Conservation (phyloP, 2,329 filamentous ascomycete species). For the Exophiala lecanii-corni region DNA sequence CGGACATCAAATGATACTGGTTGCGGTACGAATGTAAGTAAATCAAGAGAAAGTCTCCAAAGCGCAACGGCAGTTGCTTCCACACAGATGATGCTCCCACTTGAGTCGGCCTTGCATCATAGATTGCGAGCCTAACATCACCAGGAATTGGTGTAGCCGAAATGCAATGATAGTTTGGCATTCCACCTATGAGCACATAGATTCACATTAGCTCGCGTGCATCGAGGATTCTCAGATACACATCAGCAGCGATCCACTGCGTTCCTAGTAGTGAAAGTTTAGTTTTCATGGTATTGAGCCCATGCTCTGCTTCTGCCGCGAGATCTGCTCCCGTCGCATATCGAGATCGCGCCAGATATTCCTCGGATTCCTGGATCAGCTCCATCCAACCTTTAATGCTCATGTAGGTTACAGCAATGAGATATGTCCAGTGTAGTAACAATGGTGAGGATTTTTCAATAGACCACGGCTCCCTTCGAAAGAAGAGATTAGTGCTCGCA, state of each 20-base stretch:
- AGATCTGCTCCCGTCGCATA: neutral
- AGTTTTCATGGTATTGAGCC: conserved; percentile 4
- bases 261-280: conserved; percentile 7
- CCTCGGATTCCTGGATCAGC: neutral
- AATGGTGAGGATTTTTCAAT: conserved; percentile 4
- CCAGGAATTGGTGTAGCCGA: too few relatives aligned
- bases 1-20: too few relatives aligned
- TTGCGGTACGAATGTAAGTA: too few relatives aligned
- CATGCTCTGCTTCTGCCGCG: conserved; percentile 4
- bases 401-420: conserved; percentile 4
- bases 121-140: too few relatives aligned
- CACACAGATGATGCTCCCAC: too few relatives aligned
- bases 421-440: conserved; percentile 9
- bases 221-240: neutral
- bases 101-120: too few relatives aligned
- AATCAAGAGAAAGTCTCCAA: too few relatives aligned
- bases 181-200: too few relatives aligned
- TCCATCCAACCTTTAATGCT: neutral
- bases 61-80: too few relatives aligned
- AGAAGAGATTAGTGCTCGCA: neutral
- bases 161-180: too few relatives aligned
- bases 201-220: too few relatives aligned
- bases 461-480: conserved; percentile 4
- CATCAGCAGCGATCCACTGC: conserved; percentile 6
- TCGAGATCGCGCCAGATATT: neutral